Conservation (phyloP, 169 alveolate species). For the Eimeria acervulina region DNA sequence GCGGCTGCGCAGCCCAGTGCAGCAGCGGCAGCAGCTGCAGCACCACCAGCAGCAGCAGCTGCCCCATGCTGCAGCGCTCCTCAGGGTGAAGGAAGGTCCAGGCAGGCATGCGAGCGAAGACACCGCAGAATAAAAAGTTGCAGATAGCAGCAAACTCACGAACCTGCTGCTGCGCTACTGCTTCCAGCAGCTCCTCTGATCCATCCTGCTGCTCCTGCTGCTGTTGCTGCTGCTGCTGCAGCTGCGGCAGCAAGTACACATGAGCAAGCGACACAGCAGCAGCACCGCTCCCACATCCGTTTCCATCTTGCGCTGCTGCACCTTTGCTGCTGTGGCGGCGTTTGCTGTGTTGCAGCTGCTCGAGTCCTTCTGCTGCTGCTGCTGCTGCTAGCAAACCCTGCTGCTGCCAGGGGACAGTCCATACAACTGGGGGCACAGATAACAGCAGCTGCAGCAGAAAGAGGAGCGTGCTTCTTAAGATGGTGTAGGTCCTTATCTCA, state of each 20-base stretch:
- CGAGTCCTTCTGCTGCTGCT: constrained; percentile 72
- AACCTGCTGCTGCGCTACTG: constrained; percentile 76
- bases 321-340: constrained; percentile 58
- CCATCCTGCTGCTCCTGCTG: constrained; percentile 33
- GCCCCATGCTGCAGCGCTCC: constrained; percentile 67
- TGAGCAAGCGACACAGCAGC: constrained; percentile 45
- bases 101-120: constrained; percentile 49
- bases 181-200: constrained; percentile 39
- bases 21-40: constrained; percentile 78
- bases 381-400: constrained; percentile 77
- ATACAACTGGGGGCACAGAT: constrained; percentile 51
- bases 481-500: constrained; percentile 16
- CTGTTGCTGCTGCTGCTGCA: constrained; percentile 73
- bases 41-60: constrained; percentile 63
- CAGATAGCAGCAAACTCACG: constrained; percentile 74
- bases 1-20: constrained; percentile 70
- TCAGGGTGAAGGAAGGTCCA: constrained; percentile 42
- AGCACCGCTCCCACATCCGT: background rate
- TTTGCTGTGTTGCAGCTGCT: constrained; percentile 67
- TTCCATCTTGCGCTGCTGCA: constrained; percentile 8
- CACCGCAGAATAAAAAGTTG: constrained; percentile 54
- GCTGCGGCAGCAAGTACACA: constrained; percentile 55
- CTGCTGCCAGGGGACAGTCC: constrained; percentile 82
- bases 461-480: constrained; percentile 67
- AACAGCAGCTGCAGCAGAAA: constrained; percentile 70